Conservation (phyloP, 106 monocot species). For the Amphibolis antarctica region DNA sequence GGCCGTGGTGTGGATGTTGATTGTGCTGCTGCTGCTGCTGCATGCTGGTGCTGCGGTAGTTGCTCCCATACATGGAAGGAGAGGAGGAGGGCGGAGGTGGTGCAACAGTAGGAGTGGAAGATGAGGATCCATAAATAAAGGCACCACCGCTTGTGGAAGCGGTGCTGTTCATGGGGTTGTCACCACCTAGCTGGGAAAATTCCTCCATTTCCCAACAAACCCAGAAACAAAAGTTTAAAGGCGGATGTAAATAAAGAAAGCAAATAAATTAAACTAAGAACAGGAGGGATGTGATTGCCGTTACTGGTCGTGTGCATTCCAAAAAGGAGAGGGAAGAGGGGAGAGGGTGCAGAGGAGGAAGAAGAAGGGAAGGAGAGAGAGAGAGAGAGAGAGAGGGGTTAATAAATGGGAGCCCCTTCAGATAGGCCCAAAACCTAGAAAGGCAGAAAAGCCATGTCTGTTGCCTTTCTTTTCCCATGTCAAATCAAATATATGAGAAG, state of each 20-base stretch:
- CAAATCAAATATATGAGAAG: constrained; percentile 30
- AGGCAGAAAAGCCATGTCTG: constrained; percentile 23
- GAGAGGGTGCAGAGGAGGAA: not conserved
- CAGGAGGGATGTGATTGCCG: not conserved
- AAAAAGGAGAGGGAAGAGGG: not conserved
- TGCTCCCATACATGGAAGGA: constrained; percentile 15
- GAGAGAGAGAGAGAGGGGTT: not conserved
- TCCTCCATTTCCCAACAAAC: constrained; percentile 20
- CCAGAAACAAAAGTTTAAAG: not conserved
- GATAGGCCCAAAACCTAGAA: constrained; percentile 16
- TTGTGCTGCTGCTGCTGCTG: constrained; percentile 16
- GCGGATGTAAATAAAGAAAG: not conserved
- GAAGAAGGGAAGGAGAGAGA: not conserved
- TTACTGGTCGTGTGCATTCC: not conserved
- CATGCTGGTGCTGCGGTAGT: constrained; percentile 4
- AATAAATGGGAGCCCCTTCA: constrained; percentile 1
- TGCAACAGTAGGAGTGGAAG: constrained; percentile 8
- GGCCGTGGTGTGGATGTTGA: constrained; percentile 13
- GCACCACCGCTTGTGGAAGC: constrained; percentile 1
- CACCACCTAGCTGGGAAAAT: constrained; percentile 20
- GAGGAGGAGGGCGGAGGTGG: not conserved
- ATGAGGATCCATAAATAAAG: constrained; percentile 22
- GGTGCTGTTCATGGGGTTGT: not conserved
- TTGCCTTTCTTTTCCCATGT: constrained; percentile 48
- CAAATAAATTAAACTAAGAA: not conserved